Evolutionary conservation across 1,284 basidiomycete species (phyloP).

Genomic region (Thecaphora thlaspeos): DNA sequence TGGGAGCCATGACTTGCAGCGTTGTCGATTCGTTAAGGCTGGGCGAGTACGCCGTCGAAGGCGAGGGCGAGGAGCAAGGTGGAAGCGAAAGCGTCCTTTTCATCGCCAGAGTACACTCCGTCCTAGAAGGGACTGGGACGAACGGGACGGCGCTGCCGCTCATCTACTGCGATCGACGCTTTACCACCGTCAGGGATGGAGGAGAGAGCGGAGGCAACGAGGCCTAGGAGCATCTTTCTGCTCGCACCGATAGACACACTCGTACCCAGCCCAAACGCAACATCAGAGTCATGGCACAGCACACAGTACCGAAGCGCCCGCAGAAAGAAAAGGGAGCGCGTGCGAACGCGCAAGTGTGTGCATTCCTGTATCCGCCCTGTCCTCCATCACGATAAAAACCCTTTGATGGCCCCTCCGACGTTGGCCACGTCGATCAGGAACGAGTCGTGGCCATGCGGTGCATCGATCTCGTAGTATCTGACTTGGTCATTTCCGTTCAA

Average conservation of each 20-base stretch:
- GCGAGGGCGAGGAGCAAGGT: slow-evolving; percentile 1
- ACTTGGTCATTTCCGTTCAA: slow-evolving; percentile 76
- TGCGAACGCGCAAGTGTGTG: too few relatives aligned
- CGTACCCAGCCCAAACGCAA: too few relatives aligned
- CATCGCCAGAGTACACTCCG: slow-evolving; percentile 18
- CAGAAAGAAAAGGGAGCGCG: too few relatives aligned
- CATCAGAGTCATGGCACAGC: too few relatives aligned
- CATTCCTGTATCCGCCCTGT: too few relatives aligned
- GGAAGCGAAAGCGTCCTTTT: slow-evolving; percentile 10
- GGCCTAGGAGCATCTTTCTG: too few relatives aligned
- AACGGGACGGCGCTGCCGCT: background rate
- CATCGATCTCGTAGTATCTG: slow-evolving; percentile 94
- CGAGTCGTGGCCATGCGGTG: slow-evolving; percentile 92
- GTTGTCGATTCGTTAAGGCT: slow-evolving; percentile 20
- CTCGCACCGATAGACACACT: too few relatives aligned
- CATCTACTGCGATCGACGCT: background rate
- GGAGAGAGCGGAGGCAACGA: background rate
- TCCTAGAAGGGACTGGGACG: background rate
- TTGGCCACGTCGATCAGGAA: slow-evolving; percentile 82
- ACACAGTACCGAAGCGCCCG: too few relatives aligned
- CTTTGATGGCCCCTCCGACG: slow-evolving; percentile 75
- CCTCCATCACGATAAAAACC: slow-evolving; percentile 64
- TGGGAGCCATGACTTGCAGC: slow-evolving; percentile 17
- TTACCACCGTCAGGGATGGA: background rate
- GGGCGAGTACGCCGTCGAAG: background rate